A percentile compares a stretch with the other conserved stretches of the same genome.
Conservation (phyloP, 2,329 filamentous ascomycete species). For the Diaporthe velutina region DNA sequence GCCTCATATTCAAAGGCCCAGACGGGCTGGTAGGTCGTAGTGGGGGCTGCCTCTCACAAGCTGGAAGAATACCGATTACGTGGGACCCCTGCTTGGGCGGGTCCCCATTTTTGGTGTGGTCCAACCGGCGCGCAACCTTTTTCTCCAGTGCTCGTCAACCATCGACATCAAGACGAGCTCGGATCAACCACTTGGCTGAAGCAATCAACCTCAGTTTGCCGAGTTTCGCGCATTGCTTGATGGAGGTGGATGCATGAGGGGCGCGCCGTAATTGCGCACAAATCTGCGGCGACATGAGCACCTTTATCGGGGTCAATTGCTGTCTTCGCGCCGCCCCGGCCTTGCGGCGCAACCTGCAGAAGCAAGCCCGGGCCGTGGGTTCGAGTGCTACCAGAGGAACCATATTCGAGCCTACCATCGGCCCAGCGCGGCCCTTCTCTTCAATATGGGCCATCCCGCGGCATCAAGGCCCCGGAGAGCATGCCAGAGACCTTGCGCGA, state of each 20-base stretch:
- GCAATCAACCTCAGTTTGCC: not conserved
- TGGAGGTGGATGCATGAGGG: constrained; percentile 34
- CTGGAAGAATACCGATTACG: not conserved
- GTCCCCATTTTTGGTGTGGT: not conserved
- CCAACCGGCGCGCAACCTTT: constrained; percentile 9
- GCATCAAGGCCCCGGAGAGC: not conserved
- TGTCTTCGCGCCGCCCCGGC: constrained; percentile 45
- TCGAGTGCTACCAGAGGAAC: not conserved
- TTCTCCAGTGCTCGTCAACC: not conserved
- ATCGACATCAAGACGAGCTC: not conserved
- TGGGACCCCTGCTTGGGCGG: constrained; percentile 29
- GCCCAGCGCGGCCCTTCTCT: not conserved
- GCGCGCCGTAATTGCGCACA: constrained; percentile 43
- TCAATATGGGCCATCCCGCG: not conserved
- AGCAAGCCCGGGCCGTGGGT: not conserved
- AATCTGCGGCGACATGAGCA: constrained; percentile 45
- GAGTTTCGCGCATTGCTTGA: constrained; percentile 6
- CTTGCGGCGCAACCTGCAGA: constrained; percentile 28
- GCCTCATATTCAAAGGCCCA: not conserved
- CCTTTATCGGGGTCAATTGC: constrained; percentile 45
- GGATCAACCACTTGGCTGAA: not conserved
- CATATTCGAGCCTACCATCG: not conserved
- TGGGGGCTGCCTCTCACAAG: not conserved
- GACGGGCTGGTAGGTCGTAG: not conserved
- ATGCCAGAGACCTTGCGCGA: not conserved